Base-by-base conservation (phyloP, 371 early-diverging fungal species). In the Mucor sp. region DNA sequence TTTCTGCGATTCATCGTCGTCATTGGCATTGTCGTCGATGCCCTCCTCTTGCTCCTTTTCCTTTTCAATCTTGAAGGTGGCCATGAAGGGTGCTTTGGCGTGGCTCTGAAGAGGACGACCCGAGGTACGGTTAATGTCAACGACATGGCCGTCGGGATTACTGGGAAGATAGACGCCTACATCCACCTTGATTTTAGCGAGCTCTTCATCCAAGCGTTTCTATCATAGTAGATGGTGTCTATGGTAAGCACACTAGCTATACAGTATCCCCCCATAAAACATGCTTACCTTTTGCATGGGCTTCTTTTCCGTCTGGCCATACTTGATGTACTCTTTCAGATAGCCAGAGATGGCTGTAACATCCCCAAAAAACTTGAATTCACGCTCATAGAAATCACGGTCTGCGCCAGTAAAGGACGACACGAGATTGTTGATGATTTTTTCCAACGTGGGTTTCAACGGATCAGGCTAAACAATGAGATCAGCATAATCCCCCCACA, bases 1-100 rank as follows among this genome's bases (percentile, higher is more conserved):
- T 28, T 73, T 63, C 33, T 62, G 43, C 8, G 68, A 61, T 5
- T 79, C 75, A 17, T 81, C 76, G 23, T 78, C 78, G 17, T 78
- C 78, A n/a, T 62, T 37, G 19, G 53, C 79, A 6, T 65, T 79
- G 17, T 83, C 80, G 55, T 83, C 63, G 3, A 77, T 65, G 1
- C 84, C 75, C 17, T 78, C 87, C 4, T 78, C 74, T 37, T 81
- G 76, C 48, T 80, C 78, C 5, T 74, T 69, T 23, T 82, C 84
- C 74, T 87, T 90, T 68, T 87, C 83, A 56, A 99, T 91, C 69
- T 95, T 89, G 82, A 99, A 99, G 1, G 99, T 96, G 4, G 99
- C 99, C 98, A 99, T 96, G 76, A 98, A 99, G 6, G 99, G 99
- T 0, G 99, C 98, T 89, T 99, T 99, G 60, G 99, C 99, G 74